Evolutionary conservation across 441 rosid genomes (phyloP), one percentile per base, ranked within the genome.

Genomic region (Gossypium lobatum): DNA sequence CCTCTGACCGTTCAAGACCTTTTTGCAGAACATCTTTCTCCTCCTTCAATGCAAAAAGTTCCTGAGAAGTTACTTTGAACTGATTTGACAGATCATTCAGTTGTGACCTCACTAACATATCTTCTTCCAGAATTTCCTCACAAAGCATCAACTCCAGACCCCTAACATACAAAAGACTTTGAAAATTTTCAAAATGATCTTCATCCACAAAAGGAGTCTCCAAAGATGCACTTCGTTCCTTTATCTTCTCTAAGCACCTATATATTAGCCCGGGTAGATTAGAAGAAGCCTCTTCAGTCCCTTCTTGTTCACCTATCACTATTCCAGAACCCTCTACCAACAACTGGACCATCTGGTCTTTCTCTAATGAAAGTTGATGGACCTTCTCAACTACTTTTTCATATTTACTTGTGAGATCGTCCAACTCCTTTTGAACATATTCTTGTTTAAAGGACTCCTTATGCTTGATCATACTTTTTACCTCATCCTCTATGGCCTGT

Each of bases 1-100:
- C 97, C 82, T 91, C 97, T 65, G 92, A 86, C 39, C 88, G 88
- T 69, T 84, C 92, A 67, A 92, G 93, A 84, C 87, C 90, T 55
- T 84, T 84, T 78, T 79, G 90, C 80, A 91, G 77, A 72, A 80
- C 67, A 67, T 61, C 85, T 54, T 85, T 90, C 79, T 87, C 96
- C 78, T 79, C 88, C 87, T 87, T 88, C 68, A 86, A 64, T 1
- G 77, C 69, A 74, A 75, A 76, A 78, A 84, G 87, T 71, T 86
- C 87, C 76, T 65, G 79, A 70, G 84, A 84, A 61, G 85, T 79
- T 34, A 34, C 31, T 64, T 79, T 71, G 48, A 88, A 80, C 72
- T 86, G 82, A 61, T 80, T 74, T 23, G 85, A 80, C 60, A 88
- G 76, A 76, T 82, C 76, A 75, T 28, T 52, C 25, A 80, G 79